These are phyloP conservation scores for Puccinia hordei DNA, from an alignment of 1,284 basidiomycete species.

Conservation along the genomic window DNA sequence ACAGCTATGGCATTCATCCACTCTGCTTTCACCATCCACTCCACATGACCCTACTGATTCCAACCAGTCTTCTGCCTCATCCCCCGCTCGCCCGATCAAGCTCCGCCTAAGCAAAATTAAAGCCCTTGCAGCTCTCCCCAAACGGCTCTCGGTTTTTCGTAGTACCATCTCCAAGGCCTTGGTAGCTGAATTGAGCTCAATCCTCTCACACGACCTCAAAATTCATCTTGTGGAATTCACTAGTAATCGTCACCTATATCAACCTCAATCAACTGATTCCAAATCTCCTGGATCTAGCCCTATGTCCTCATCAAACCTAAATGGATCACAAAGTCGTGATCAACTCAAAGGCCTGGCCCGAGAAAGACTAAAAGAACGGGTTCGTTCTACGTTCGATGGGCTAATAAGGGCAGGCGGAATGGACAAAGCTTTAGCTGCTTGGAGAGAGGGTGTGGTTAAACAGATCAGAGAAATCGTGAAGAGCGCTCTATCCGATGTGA, in stretches of 20 bases:
- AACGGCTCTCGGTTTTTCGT: slow-evolving; percentile 28
- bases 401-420: slow-evolving; percentile 74
- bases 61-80: slow-evolving; percentile 18
- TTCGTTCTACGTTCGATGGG: slow-evolving; percentile 73
- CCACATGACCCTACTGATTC: not conserved
- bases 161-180: slow-evolving; percentile 31
- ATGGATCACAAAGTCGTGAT: slow-evolving; percentile 21
- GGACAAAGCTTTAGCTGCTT: slow-evolving; percentile 71
- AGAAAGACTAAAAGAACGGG: slow-evolving; percentile 64
- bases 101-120: slow-evolving; percentile 18
- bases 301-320: slow-evolving; percentile 9
- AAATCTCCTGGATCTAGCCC: slow-evolving; percentile 18
- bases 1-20: slow-evolving; percentile 64
- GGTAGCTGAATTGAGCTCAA: slow-evolving; percentile 43
- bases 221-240: slow-evolving; percentile 32
- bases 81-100: not conserved
- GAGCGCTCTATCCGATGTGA: slow-evolving; percentile 53
- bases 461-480: slow-evolving; percentile 69
- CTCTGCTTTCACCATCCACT: not conserved
- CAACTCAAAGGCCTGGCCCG: not conserved
- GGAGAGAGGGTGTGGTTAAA: slow-evolving; percentile 73
- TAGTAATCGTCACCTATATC: not conserved
- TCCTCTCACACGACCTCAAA: slow-evolving; percentile 42
- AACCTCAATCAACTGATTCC: slow-evolving; percentile 11
- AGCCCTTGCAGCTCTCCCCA: slow-evolving; percentile 11